Base-by-base conservation (phyloP, 2,329 filamentous ascomycete genomes). In the Fusarium denticulatum region DNA sequence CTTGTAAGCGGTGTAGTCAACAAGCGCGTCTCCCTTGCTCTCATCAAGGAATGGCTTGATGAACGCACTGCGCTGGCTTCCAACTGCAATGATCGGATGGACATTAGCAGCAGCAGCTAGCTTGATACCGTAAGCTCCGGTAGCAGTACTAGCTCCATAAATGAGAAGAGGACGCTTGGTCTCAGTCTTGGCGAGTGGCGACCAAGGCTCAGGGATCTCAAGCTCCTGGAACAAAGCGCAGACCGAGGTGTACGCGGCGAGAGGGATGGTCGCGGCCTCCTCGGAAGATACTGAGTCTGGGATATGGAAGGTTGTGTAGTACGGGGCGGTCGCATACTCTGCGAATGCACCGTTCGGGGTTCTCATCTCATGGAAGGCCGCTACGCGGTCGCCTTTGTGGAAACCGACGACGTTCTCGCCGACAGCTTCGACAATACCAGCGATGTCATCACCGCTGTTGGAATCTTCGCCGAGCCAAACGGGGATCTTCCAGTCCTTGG, bases 101-200 rank as follows among this genome's bases (percentile, higher is more conserved):
- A 91, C 86, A 62, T 88, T 87, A 5, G 84, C 80, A 7, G 69
- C 79, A 0, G 73, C 76, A 8, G 86, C n/a, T 3, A 92, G 82
- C 74, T 92, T 88, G 60, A 91, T 84, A 1, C 85, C 88, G 69
- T 86, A 91, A 6, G 87, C 83, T 11, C 89, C 90, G 0, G 90
- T 88, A 0, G 88, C 85, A 1, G 85, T 84, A 1, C 85, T 81
- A 6, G 81, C 86, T 8, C 88, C 86, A 74, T 90, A 89, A 58
- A 90, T 82, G 10, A 88, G 36, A 79, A 89, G 83, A 13, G 84
- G 86, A 4, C 65, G 52, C 4, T 47, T 69, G 7, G 86, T 2
- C 11, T 49, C 46, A 0, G 36, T 45, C 26, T 42, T 69, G 8
- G 65, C 65, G 0, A 69, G 26, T 1, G 68, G 68, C 1, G 61